Evolutionary conservation across 2,329 filamentous ascomycete genomes (phyloP).

Genomic region (Neopestalotiopsis clavispora): DNA sequence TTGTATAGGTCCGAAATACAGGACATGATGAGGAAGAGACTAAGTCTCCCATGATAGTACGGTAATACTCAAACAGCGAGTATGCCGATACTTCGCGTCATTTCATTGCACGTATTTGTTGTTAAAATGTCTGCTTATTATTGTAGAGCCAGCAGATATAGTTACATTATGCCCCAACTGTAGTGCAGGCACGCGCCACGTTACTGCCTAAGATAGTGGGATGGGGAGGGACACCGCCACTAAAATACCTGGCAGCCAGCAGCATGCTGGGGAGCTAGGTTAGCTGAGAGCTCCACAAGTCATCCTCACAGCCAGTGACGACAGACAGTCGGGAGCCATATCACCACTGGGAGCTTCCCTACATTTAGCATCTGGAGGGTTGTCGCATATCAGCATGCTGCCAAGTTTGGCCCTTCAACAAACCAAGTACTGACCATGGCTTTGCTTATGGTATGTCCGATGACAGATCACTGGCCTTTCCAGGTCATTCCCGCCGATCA

Average conservation of each 20-base stretch:
- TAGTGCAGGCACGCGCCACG: neutral
- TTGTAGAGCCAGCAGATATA: neutral
- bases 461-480: neutral
- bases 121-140: neutral
- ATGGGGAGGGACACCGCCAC: neutral
- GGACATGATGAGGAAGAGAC: too few relatives aligned
- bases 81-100: too few relatives aligned
- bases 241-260: neutral
- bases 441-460: slow-evolving; percentile 36
- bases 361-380: neutral
- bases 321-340: neutral
- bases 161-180: neutral
- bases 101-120: too few relatives aligned
- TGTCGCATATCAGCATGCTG: slow-evolving; percentile 10
- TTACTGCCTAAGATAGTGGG: neutral
- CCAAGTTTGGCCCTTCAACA: neutral
- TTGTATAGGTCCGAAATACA: too few relatives aligned
- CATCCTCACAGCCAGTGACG: slow-evolving; percentile 9
- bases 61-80: too few relatives aligned
- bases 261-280: neutral
- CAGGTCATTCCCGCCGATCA: neutral
- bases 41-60: too few relatives aligned
- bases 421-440: slow-evolving; percentile 32
- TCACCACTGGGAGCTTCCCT: neutral
- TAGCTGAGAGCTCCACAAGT: slow-evolving; percentile 1